Evolutionary conservation across 768 basidiomycete species (phyloP).

Genomic region (Suillus hirtellus): DNA sequence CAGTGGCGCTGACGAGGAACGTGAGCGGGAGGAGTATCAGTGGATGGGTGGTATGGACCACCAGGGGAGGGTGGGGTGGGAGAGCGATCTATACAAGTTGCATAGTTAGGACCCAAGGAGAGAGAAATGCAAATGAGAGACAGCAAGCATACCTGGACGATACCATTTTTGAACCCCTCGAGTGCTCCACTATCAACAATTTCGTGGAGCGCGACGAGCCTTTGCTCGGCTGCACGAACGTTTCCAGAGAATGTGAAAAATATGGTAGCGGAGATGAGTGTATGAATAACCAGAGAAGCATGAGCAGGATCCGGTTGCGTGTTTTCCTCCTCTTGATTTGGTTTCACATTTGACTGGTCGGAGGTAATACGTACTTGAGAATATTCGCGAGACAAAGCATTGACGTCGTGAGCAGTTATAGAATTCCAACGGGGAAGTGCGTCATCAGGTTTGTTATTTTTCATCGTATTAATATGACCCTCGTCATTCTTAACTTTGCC

Average conservation of each 20-base stretch:
- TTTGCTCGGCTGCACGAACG: slow-evolving; percentile 44
- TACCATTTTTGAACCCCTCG: slow-evolving; percentile 41
- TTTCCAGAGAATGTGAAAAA: slow-evolving; percentile 63
- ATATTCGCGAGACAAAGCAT: slow-evolving; percentile 12
- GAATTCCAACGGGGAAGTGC: slow-evolving; percentile 31
- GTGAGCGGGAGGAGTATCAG: slow-evolving; percentile 62
- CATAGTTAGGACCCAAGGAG: background rate
- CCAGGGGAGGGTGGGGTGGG: slow-evolving; percentile 43
- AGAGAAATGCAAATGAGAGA: background rate
- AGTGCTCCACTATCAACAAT: slow-evolving; percentile 59
- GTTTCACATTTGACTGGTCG: background rate
- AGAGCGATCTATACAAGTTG: slow-evolving; percentile 24
- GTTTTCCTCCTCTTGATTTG: slow-evolving; percentile 21
- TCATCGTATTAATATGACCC: background rate
- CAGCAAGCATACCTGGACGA: slow-evolving; percentile 34
- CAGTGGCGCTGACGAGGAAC: slow-evolving; percentile 63
- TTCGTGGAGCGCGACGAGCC: slow-evolving; percentile 62
- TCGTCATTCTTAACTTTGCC: background rate
- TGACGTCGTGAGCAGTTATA: slow-evolving; percentile 31
- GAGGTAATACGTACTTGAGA: background rate
- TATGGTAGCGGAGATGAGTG: slow-evolving; percentile 60
- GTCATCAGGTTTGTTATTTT: background rate
- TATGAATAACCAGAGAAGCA: slow-evolving; percentile 51
- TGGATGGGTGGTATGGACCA: slow-evolving; percentile 66
- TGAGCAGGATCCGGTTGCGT: slow-evolving; percentile 29